These are phyloP conservation scores for Lactarius hatsudake DNA, from an alignment of 768 basidiomycete species.

Conservation along the genomic window DNA sequence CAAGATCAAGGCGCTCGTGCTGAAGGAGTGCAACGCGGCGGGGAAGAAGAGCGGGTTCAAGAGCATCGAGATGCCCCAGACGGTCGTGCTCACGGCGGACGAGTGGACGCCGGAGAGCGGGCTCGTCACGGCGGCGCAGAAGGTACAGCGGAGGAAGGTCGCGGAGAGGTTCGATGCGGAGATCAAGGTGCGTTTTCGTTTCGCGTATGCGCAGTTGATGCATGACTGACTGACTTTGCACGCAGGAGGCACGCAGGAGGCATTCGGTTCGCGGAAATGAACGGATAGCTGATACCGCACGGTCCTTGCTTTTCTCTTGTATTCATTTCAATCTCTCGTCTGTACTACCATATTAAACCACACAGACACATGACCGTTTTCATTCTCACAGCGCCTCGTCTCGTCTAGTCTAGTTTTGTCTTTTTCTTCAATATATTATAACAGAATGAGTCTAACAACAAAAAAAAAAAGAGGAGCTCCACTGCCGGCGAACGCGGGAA, in stretches of 20 bases:
- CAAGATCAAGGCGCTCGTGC: constrained; percentile 55
- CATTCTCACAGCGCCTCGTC: not conserved
- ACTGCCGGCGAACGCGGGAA: not conserved
- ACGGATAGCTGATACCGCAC: too few relatives aligned
- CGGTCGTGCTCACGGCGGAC: constrained; percentile 72
- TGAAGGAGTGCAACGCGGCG: constrained; percentile 72
- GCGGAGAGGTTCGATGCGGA: constrained; percentile 59
- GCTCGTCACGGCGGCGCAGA: constrained; percentile 87
- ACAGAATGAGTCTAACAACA: too few relatives aligned
- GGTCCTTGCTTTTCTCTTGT: not conserved
- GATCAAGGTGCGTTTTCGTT: constrained; percentile 50
- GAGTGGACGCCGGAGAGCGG: constrained; percentile 94
- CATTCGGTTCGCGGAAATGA: not conserved
- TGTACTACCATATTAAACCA: not conserved
- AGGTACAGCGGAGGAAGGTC: constrained; percentile 76
- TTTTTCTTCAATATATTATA: too few relatives aligned
- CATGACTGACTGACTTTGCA: too few relatives aligned
- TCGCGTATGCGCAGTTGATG: too few relatives aligned
- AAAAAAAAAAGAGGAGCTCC: too few relatives aligned
- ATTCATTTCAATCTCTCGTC: not conserved
- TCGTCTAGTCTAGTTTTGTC: too few relatives aligned
- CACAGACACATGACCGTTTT: not conserved
- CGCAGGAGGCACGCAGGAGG: not conserved
- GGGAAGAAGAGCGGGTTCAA: constrained; percentile 90
- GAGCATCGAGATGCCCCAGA: constrained; percentile 70